Evolutionary conservation across 2,329 filamentous ascomycete genomes (phyloP), one percentile per base, ranked within the genome.

Genomic region (Trichophyton benhamiae): DNA sequence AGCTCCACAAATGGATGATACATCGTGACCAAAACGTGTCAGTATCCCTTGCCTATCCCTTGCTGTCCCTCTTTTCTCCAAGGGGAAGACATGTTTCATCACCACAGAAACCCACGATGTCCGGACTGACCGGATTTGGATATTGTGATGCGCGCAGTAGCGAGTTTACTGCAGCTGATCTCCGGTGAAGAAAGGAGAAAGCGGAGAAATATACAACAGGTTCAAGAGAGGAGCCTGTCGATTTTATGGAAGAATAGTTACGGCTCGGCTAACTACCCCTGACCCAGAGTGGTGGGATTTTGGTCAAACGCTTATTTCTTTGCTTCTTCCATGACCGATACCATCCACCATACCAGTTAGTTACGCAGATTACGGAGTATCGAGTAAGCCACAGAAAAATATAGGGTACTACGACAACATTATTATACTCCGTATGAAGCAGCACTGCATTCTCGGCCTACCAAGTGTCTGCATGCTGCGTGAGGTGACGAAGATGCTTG

Each of bases 1-100:
- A n/a, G 15, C 52, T 55, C 52, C 52, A 55, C 52, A 55, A 17
- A n/a, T 55, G 25, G 52, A 55, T 55, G 52, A 55, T 55, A 55
- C 52, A 55, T 55, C 52, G 52, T 55, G 52, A 55, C 52, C 52
- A 55, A 33, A 55, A 55, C 52, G 52, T 55, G 52, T 55, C 52
- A 55, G 13, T 27, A 55, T 55, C 6, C 46, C 25, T 36, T 27
- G 30, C 52, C 52, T 55, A 55, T 55, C 52, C 52, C 27, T 55
- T 55, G 27, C 7, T n/a, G 33, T 36, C 33, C 3, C 8, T 55
- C 30, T 55, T 55, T 36, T 6, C 13, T 33, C n/a, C 27, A 17
- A 55, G 27, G 33, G 33, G 11, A 17, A n/a, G 52, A 36, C 52
- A 55, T 36, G 27, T 36, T 55, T 55, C 52, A 52, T 22, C 46